These are phyloP conservation scores for Lasiodiplodia sp. DNA, from an alignment of 2,329 filamentous ascomycete species.

Conservation along the genomic window DNA sequence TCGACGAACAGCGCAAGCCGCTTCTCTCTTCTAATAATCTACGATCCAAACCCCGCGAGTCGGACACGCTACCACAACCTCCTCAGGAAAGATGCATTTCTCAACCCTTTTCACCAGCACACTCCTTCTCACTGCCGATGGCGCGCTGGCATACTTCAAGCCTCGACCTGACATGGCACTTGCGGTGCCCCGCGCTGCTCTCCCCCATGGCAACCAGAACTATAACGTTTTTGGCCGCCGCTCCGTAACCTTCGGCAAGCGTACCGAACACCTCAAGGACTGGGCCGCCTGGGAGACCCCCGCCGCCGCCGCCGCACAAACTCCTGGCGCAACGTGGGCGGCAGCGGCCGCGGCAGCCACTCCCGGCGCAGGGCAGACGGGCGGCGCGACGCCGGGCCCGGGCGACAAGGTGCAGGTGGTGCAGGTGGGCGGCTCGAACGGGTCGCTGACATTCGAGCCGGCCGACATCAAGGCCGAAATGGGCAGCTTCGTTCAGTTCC, in stretches of 20 bases:
- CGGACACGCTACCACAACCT: not conserved
- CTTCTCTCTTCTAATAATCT: slow-evolving; percentile 2
- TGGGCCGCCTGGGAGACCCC: not conserved
- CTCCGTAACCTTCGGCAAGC: not conserved
- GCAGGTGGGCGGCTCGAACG: slow-evolving; percentile 65
- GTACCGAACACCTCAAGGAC: slow-evolving; percentile 4
- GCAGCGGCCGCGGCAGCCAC: not conserved
- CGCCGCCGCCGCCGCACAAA: not conserved
- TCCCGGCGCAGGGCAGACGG: not conserved
- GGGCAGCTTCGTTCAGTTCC: slow-evolving; percentile 65
- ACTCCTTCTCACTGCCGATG: slow-evolving; percentile 2
- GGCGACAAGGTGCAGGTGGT: slow-evolving; percentile 64
- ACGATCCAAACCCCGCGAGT: slow-evolving; percentile 1
- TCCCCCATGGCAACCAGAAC: slow-evolving; percentile 10
- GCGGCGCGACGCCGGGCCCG: not conserved
- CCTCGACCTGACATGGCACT: slow-evolving; percentile 18
- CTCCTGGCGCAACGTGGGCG: not conserved
- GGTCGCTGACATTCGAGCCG: slow-evolving; percentile 68
- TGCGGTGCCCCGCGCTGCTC: slow-evolving; percentile 23
- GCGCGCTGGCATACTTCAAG: slow-evolving; percentile 18
- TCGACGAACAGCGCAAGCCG: slow-evolving; percentile 14
- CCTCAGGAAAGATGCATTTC: slow-evolving; percentile 19
- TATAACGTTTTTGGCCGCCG: slow-evolving; percentile 18
- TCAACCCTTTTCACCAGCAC: slow-evolving; percentile 10
- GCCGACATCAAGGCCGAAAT: slow-evolving; percentile 68